Conservation (phyloP, 1,139 yeast genomes). For the Kazachstania sp. region DNA sequence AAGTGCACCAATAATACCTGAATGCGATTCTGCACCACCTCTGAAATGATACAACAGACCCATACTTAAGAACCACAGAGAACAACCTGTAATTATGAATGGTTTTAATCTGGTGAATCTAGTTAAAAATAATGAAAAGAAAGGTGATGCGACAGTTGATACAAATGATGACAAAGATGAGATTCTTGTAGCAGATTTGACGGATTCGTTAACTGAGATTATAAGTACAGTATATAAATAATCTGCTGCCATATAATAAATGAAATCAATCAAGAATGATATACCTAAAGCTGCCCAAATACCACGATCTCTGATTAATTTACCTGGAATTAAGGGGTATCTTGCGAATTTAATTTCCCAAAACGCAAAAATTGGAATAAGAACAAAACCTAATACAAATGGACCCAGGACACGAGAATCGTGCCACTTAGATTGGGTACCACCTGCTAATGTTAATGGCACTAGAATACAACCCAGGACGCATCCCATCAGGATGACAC, state of each 20-base stretch:
- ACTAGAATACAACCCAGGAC: slow-evolving; percentile 45
- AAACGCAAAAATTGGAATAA: slow-evolving; percentile 44
- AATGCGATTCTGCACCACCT: slow-evolving; percentile 41
- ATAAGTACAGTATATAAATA: slow-evolving; percentile 55
- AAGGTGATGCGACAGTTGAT: slow-evolving; percentile 52
- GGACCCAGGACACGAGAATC: slow-evolving; percentile 54
- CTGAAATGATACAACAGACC: slow-evolving; percentile 53
- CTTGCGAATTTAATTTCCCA: slow-evolving; percentile 50
- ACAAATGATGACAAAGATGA: slow-evolving; percentile 56
- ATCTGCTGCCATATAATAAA: slow-evolving; percentile 63
- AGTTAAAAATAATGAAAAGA: slow-evolving; percentile 49
- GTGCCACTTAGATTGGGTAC: slow-evolving; percentile 43
- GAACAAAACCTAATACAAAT: slow-evolving; percentile 50
- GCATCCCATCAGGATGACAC: slow-evolving; percentile 42
- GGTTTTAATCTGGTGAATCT: slow-evolving; percentile 47
- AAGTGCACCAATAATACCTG: slow-evolving; percentile 60
- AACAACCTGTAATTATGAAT: slow-evolving; percentile 51
- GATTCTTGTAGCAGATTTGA: slow-evolving; percentile 58
- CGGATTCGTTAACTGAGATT: slow-evolving; percentile 52
- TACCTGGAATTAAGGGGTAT: slow-evolving; percentile 52
- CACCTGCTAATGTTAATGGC: slow-evolving; percentile 55
- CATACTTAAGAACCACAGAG: slow-evolving; percentile 47
- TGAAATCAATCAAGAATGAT: slow-evolving; percentile 36
- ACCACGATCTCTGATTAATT: slow-evolving; percentile 54
- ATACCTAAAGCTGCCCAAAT: slow-evolving; percentile 54